A percentile compares a stretch with the other conserved stretches of the same genome.
Conservation (phyloP, 202 grass and related monocot genomes). For the Musa balbisiana region DNA sequence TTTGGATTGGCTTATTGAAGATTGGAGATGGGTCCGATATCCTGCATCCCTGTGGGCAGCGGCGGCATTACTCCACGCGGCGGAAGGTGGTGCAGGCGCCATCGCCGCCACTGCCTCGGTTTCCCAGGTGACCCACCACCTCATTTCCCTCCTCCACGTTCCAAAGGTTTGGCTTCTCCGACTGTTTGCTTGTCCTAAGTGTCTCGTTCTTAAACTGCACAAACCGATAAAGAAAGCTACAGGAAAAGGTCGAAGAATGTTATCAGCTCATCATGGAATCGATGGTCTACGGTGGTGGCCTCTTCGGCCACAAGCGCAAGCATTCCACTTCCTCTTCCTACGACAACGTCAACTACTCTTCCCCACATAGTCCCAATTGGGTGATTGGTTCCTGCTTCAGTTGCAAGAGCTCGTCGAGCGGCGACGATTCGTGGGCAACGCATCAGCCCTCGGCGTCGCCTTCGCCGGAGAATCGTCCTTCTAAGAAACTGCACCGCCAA, state of each 20-base stretch:
- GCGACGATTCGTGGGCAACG: neutral
- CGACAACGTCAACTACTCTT: neutral
- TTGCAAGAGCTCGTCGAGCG: conserved; percentile 43
- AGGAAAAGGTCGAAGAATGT: conserved; percentile 55
- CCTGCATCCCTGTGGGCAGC: conserved; percentile 35
- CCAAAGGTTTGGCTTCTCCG: conserved; percentile 28
- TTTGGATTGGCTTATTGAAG: conserved; percentile 15
- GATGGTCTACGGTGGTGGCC: conserved; percentile 12
- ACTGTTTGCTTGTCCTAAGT: no score
- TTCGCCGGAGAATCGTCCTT: conserved; percentile 30
- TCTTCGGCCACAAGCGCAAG: conserved; percentile 24
- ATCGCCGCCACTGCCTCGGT: neutral
- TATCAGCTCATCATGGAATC: conserved; percentile 35
- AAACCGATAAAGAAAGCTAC: conserved; percentile 7
- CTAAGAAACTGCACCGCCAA: conserved; percentile 33
- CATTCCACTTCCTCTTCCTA: neutral
- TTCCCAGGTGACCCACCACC: neutral
- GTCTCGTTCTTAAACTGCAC: neutral
- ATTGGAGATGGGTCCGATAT: conserved; percentile 48
- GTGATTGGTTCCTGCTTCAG: conserved; percentile 64
- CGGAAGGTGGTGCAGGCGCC: conserved; percentile 2
- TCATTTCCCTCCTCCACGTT: conserved; percentile 40
- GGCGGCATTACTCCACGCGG: neutral
- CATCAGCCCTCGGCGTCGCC: conserved; percentile 24
- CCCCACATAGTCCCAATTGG: conserved; percentile 56